Base-by-base conservation (phyloP, 2,329 filamentous ascomycete species). In the Pseudopyricularia javanii region DNA sequence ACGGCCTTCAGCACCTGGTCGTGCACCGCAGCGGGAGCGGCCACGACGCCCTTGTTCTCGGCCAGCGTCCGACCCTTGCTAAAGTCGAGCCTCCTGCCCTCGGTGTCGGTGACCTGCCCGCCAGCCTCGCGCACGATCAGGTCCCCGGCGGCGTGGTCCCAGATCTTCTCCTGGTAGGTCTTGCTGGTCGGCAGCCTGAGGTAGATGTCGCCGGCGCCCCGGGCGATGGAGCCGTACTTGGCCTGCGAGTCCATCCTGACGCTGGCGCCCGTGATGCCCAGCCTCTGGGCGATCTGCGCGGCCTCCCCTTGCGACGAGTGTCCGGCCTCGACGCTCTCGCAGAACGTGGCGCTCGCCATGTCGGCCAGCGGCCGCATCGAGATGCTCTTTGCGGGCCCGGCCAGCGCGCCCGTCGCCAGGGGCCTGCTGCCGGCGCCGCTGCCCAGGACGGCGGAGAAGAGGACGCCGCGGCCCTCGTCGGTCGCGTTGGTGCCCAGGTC, bases 211-310 rank as follows among this genome's bases (percentile, higher is more conserved):
- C 91, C 93, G 5, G 91, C 90, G 47, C 93, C 93, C 57, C 93
- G 79, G 34, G 93, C 93, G 65, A 98, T 95, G 34, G 88, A 93
- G 56, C 85, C 91, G 70, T 98, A 98, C 71, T 98, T 98, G 61
- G 93, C 91, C 71, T 98, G 93, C 51, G 88, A 95, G 72, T 98
- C 93, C 86, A 98, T 93, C 58, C 91, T 82, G 55, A 98, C 91
- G 59, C 86, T 90, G n/a, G 86, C 82, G 61, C 82, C 83, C 22
- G 86, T 91, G 68, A 98, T 95, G 53, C 90, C 90, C 6, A 98
- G 79, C 64, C 83, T 86, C 62, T 80, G 70, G 7, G 93, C 89
- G 63, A 98, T 94, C 60, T 82, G 76, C 35, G 86, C 88, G 60
- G 95, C 88, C 68, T 96, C 88, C 60, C 80, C 82, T 70, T 98